Evolutionary conservation across 1,284 basidiomycete species (phyloP), one percentile per base, ranked within the genome.

Genomic region (Ceratorhiza oryzae-sativae): DNA sequence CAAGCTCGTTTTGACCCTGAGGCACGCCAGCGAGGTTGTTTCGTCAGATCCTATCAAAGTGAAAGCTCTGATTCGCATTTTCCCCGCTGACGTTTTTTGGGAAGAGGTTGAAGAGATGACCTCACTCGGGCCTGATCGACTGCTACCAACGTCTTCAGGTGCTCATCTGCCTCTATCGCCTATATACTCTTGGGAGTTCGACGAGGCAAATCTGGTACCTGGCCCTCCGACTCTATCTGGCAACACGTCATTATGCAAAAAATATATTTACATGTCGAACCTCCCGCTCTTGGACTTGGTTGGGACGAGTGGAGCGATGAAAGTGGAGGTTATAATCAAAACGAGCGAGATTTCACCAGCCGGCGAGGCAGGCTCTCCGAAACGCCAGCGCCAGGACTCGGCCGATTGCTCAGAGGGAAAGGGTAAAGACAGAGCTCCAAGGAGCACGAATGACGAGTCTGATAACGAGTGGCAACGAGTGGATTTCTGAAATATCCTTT

Each of bases 311-410:
- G 53, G 65, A 32, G 49, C 51, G 46, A 68, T 68, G 42, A 68
- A 68, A 34, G 65, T 68, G 1, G 65, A 68, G 27, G 65, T 68
- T 12, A 12, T 56, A 3, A 42, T 68, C 25, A 68, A 56, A 36
- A 56, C 39, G 15, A 68, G 36, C 15, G 65, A 68, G 36, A 23
- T 23, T 12, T 1, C 20, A 18, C 18, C 27, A 30, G 48, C 12
- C 32, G 23, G 25, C 23, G 10, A 9, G 2, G 58, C 23, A 10
- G 42, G 3, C 4, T 18, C 9, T 20, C 15, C 3, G 23, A 42
- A 6, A 2, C 36, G 1, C 42, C 42, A 8, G 23, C 20, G 20
- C n/a, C 3, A 2, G n/a, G 39, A 32, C 13, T 15, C 9, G 10
- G 27, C 32, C 32, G 36, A 39, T 23, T 23, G 10, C n/a, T 25